phyloP scores from a whole-genome alignment of 495 filamentous ascomycete genomes.

The Geoglossum glabrum region DNA sequence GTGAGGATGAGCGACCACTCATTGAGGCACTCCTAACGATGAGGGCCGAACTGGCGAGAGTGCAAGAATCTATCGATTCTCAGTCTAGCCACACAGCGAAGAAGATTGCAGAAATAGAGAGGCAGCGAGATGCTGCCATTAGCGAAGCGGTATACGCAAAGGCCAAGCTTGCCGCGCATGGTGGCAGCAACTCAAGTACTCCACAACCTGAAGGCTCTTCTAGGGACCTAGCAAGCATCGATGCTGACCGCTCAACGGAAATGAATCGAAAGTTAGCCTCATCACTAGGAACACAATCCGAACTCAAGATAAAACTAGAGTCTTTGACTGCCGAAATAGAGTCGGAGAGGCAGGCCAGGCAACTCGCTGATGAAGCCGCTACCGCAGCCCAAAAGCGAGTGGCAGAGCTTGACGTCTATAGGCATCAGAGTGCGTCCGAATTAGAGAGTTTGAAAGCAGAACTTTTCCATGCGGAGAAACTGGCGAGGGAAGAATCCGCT shows the following conservation, averaged over 20 bases:
- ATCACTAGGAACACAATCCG: constrained; percentile 55
- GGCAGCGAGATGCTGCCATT: constrained; percentile 78
- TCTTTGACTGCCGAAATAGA: constrained; percentile 46
- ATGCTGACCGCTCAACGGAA: constrained; percentile 47
- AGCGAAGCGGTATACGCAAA: constrained; percentile 88
- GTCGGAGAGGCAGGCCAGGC: constrained; percentile 57
- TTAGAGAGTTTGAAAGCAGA: constrained; percentile 69
- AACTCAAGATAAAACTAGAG: constrained; percentile 51
- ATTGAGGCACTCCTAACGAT: constrained; percentile 86
- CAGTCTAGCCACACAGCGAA: constrained; percentile 70
- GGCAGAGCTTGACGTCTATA: constrained; percentile 58
- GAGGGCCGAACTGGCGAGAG: constrained; percentile 60
- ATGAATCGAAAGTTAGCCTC: constrained; percentile 64
- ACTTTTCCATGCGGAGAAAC: constrained; percentile 53
- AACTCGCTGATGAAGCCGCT: constrained; percentile 73
- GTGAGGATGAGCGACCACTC: constrained; percentile 76
- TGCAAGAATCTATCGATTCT: constrained; percentile 71
- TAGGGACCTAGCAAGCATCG: constrained; percentile 35
- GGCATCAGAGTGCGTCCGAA: constrained; percentile 62
- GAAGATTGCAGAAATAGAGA: constrained; percentile 79
- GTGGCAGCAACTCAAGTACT: constrained; percentile 47
- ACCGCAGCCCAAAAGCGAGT: constrained; percentile 66
- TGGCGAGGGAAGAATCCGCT: constrained; percentile 58
- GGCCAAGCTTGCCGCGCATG: constrained; percentile 71
- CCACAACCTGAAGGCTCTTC: constrained; percentile 43